Evolutionary conservation across 2,329 filamentous ascomycete genomes (phyloP).

Genomic region (Tolypocladium cylindrosporum): DNA sequence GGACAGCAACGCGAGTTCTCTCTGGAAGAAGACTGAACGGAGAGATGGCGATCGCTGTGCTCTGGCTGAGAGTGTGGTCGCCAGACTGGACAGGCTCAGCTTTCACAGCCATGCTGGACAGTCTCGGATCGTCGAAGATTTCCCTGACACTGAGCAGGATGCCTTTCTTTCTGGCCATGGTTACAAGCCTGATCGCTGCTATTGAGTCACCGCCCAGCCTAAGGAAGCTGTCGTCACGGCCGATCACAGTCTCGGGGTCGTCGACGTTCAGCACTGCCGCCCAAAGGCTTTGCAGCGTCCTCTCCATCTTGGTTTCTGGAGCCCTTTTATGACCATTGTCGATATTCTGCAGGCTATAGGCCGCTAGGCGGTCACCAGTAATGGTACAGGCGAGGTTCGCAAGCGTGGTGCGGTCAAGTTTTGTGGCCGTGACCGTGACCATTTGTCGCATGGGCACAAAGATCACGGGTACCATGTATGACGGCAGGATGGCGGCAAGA

Average conservation of each 20-base stretch:
- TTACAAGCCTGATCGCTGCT: slow-evolving; percentile 8
- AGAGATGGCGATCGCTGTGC: neutral
- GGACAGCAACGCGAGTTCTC: neutral
- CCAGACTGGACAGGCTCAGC: neutral
- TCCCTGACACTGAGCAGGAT: neutral
- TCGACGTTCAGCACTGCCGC: slow-evolving; percentile 2
- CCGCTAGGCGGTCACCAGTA: neutral
- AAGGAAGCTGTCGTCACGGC: neutral
- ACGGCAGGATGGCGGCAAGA: slow-evolving; percentile 1
- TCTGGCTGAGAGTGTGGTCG: neutral
- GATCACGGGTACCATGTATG: slow-evolving; percentile 6
- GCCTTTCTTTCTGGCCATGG: neutral
- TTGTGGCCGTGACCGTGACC: slow-evolving; percentile 8
- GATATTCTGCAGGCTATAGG: neutral
- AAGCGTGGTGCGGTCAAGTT: slow-evolving; percentile 7
- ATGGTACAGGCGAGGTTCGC: neutral
- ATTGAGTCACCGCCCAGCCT: slow-evolving; percentile 7
- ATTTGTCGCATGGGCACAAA: slow-evolving; percentile 6
- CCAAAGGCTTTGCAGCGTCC: neutral
- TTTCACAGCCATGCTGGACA: neutral
- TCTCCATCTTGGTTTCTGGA: neutral
- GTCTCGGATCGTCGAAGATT: neutral
- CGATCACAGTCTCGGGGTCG: neutral
- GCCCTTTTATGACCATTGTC: neutral
- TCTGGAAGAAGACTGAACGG: neutral